Conservation (phyloP, 192 early-diverging fungal genomes). For the Lunasporangiospora selenospora region DNA sequence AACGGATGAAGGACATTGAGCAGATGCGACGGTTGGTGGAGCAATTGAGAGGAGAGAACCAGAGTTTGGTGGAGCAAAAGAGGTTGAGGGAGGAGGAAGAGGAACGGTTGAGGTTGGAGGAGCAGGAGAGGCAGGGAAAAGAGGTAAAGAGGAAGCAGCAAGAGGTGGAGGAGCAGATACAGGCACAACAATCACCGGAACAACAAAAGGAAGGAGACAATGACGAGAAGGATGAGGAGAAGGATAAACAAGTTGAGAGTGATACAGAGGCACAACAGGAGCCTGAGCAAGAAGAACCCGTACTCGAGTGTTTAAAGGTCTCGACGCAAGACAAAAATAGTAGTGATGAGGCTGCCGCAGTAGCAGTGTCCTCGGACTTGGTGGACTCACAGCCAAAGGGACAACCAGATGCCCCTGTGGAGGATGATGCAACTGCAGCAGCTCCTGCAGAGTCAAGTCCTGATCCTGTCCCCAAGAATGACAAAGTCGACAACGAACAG, state of each 20-base stretch:
- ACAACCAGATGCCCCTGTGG: background rate
- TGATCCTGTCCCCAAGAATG: background rate
- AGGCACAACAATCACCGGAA: background rate
- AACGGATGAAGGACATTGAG: conserved; percentile 51
- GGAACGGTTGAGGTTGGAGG: background rate
- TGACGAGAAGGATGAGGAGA: conserved; percentile 1
- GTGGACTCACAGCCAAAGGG: background rate
- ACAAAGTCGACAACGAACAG: background rate
- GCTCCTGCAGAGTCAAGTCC: background rate
- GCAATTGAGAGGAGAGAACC: conserved; percentile 28
- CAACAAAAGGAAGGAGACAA: background rate
- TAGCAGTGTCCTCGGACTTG: no score
- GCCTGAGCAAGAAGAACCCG: no score
- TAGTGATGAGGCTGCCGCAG: no score
- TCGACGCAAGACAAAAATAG: background rate
- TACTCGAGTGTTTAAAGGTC: background rate
- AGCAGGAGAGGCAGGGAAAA: background rate
- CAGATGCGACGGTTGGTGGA: conserved; percentile 45
- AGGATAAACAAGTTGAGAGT: background rate
- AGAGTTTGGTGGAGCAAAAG: conserved; percentile 35
- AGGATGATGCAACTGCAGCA: conserved; percentile 3
- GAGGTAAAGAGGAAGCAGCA: conserved; percentile 1
- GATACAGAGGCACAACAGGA: background rate
- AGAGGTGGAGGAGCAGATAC: background rate
- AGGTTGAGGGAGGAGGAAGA: conserved; percentile 13